Evolutionary conservation across 345 rosid genomes (phyloP).

Genomic region (Eucalyptus sp.): DNA sequence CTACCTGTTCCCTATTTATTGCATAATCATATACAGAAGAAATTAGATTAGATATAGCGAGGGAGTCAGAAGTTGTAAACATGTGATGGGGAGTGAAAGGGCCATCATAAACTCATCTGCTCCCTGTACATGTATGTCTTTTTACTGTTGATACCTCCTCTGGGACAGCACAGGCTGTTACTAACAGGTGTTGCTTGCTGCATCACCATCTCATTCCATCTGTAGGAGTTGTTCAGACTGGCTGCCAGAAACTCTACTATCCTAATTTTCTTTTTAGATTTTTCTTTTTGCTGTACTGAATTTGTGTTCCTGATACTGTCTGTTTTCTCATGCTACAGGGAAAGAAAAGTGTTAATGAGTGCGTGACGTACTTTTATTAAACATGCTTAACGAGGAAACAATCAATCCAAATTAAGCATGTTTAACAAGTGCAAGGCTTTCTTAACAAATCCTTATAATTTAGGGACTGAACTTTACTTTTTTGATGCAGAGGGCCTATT

Average conservation of each 20-base stretch:
- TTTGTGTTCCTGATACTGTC: neutral
- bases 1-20: neutral
- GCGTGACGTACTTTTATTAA: neutral
- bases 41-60: neutral
- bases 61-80: neutral
- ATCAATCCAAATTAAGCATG: neutral
- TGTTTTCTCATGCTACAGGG: neutral
- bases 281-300: neutral
- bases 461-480: neutral
- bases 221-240: neutral
- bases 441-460: neutral
- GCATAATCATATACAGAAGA: neutral
- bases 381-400: neutral
- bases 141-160: neutral
- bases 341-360: neutral
- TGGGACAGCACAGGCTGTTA: neutral
- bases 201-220: neutral
- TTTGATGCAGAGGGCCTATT: neutral
- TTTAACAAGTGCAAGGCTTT: neutral
- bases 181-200: neutral
- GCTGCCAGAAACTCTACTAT: neutral
- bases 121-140: neutral
- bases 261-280: neutral
- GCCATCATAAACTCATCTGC: neutral
- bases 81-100: neutral